Evolutionary conservation across 192 early-diverging fungal species (phyloP).

Genomic region (Backusella parvicylindrica): DNA sequence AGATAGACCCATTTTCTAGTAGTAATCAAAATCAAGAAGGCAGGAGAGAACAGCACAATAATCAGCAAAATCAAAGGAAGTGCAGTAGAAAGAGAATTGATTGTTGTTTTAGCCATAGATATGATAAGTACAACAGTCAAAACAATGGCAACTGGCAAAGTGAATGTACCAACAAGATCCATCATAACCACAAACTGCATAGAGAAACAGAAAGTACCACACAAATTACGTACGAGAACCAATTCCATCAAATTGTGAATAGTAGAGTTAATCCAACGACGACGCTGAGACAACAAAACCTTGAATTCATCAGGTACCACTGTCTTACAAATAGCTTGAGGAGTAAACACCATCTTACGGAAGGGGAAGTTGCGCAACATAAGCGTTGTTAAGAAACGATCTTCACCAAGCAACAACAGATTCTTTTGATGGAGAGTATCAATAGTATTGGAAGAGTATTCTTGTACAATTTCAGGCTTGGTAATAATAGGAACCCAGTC

Average conservation of each 20-base stretch:
- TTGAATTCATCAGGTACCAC: conserved; percentile 83
- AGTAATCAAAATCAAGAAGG: conserved; percentile 85
- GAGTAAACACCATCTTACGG: conserved; percentile 86
- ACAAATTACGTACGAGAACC: conserved; percentile 89
- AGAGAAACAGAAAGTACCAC: conserved; percentile 96
- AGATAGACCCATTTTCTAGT: conserved; percentile 82
- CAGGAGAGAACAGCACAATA: conserved; percentile 82
- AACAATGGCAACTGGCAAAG: conserved; percentile 69
- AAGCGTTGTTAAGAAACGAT: conserved; percentile 85
- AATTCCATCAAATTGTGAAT: conserved; percentile 93
- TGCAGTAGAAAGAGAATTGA: conserved; percentile 49
- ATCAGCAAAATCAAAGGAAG: conserved; percentile 74
- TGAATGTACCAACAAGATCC: conserved; percentile 73
- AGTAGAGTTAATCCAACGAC: conserved; percentile 97
- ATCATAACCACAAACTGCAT: conserved; percentile 84
- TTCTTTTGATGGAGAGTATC: conserved; percentile 86
- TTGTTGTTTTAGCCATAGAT: conserved; percentile 43
- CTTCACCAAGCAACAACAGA: conserved; percentile 81
- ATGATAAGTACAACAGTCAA: conserved; percentile 65
- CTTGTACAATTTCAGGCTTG: conserved; percentile 86
- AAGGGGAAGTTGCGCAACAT: conserved; percentile 85
- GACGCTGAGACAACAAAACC: conserved; percentile 84
- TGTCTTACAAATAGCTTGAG: conserved; percentile 81
- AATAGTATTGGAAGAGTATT: conserved; percentile 78
- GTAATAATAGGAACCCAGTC: conserved; percentile 85